Evolutionary conservation across 139 green algal genomes (phyloP).

Genomic region (Chlorella sp.): DNA sequence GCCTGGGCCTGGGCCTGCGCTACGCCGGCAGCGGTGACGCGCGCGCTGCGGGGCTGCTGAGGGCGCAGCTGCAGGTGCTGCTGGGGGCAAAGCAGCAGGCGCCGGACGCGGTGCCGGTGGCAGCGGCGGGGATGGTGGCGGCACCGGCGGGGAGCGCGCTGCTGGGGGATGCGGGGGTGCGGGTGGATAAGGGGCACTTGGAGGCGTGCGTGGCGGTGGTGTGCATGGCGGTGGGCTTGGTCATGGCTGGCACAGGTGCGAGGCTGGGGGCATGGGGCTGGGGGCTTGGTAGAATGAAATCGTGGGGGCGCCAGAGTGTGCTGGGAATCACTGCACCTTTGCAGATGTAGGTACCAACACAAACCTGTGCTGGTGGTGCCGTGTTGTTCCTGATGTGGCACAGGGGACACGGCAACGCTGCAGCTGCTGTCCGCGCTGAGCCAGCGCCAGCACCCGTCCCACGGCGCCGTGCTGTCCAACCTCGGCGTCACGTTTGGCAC

Average conservation of each 20-base stretch:
- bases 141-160: slow-evolving; percentile 14
- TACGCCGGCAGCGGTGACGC: slow-evolving; percentile 68
- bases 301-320: too few species aligned
- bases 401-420: slow-evolving; percentile 80
- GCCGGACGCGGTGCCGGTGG: slow-evolving; percentile 36
- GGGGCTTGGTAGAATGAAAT: too few species aligned
- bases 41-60: slow-evolving; percentile 45
- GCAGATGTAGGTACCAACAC: too few species aligned
- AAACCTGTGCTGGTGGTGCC: background rate
- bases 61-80: slow-evolving; percentile 51
- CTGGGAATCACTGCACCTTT: too few species aligned
- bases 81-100: slow-evolving; percentile 57
- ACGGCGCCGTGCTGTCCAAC: slow-evolving; percentile 6
- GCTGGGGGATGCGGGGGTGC: background rate
- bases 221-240: slow-evolving; percentile 67
- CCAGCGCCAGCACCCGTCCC: slow-evolving; percentile 11
- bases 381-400: background rate
- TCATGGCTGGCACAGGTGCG: slow-evolving; percentile 88
- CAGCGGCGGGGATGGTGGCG: background rate
- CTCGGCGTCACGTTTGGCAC: slow-evolving; percentile 61
- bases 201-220: slow-evolving; percentile 53
- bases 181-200: slow-evolving; percentile 40
- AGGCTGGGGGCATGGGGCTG: too few species aligned
- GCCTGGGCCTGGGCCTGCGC: slow-evolving; percentile 79
- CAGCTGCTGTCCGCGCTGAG: slow-evolving; percentile 67